Evolutionary conservation across 768 basidiomycete species (phyloP).

Genomic region (Stropharia rugosoannulata): DNA sequence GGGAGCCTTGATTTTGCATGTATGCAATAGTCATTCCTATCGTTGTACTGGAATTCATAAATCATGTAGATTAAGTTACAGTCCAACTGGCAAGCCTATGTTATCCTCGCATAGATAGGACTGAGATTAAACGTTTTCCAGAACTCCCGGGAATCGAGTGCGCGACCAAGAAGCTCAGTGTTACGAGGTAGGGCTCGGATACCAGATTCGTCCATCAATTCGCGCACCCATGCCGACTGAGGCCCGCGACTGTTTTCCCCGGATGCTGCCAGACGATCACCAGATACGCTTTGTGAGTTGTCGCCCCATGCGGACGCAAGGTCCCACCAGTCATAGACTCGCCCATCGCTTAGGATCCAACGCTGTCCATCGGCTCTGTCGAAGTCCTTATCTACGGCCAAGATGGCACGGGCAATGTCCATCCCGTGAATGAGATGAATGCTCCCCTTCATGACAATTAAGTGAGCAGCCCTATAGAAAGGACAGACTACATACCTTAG

Average conservation of each 20-base stretch:
- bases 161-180: slow-evolving; percentile 46
- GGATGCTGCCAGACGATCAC: neutral
- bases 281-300: neutral
- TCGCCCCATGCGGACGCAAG: slow-evolving; percentile 55
- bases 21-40: no score
- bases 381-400: slow-evolving; percentile 52
- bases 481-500: slow-evolving; percentile 36
- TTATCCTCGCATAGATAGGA: slow-evolving; percentile 39
- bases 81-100: slow-evolving; percentile 1
- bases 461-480: neutral
- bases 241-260: slow-evolving; percentile 28
- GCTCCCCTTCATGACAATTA: slow-evolving; percentile 38
- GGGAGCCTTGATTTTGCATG: no score
- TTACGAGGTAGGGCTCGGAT: slow-evolving; percentile 54
- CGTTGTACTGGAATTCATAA: no score
- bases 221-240: slow-evolving; percentile 53
- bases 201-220: slow-evolving; percentile 52
- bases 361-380: slow-evolving; percentile 46
- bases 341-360: slow-evolving; percentile 54
- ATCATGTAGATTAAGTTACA: no score
- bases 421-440: slow-evolving; percentile 62
- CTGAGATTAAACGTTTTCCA: slow-evolving; percentile 48
- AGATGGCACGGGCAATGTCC: slow-evolving; percentile 58
- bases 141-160: slow-evolving; percentile 60
- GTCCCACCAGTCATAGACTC: slow-evolving; percentile 72